Percentiles rank a stretch among this genome's conserved stretches.
These are phyloP conservation scores for Clonostachys rosea DNA, from an alignment of 2,329 filamentous ascomycete species.

Conservation along the genomic window DNA sequence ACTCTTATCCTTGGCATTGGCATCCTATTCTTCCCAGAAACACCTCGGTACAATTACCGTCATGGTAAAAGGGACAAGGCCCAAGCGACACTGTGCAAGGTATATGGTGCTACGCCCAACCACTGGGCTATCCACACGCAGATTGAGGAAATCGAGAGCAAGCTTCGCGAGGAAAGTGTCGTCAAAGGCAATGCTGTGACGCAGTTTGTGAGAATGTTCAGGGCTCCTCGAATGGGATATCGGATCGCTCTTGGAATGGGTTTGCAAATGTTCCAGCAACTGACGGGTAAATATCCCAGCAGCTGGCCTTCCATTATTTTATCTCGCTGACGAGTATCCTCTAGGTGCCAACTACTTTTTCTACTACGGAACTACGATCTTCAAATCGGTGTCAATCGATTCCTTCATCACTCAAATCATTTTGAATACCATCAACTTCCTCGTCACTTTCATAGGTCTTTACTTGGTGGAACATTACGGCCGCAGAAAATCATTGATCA, in stretches of 20 bases:
- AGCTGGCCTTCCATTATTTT: slow-evolving; percentile 4
- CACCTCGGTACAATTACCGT: slow-evolving; percentile 46
- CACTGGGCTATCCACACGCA: slow-evolving; percentile 40
- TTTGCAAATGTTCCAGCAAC: slow-evolving; percentile 63
- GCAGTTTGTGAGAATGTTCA: slow-evolving; percentile 56
- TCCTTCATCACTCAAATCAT: slow-evolving; percentile 66
- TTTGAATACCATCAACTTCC: slow-evolving; percentile 62
- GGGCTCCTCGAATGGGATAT: slow-evolving; percentile 59
- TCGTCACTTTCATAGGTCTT: slow-evolving; percentile 62
- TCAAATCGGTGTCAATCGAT: slow-evolving; percentile 41
- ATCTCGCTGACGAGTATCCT: slow-evolving; percentile 12
- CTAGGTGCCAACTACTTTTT: slow-evolving; percentile 60
- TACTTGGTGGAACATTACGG: slow-evolving; percentile 67
- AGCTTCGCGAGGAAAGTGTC: slow-evolving; percentile 41
- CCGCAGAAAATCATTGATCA: slow-evolving; percentile 57
- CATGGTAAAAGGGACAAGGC: slow-evolving; percentile 39
- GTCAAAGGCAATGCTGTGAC: slow-evolving; percentile 28
- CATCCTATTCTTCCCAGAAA: slow-evolving; percentile 46
- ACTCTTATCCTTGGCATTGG: slow-evolving; percentile 40
- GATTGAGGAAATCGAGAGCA: slow-evolving; percentile 47
- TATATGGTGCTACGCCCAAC: slow-evolving; percentile 38
- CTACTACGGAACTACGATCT: slow-evolving; percentile 55
- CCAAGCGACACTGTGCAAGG: slow-evolving; percentile 37
- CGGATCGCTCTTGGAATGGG: slow-evolving; percentile 55
- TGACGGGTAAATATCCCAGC: slow-evolving; percentile 27